Evolutionary conservation across 2,329 filamentous ascomycete species (phyloP).

Genomic region (Fusarium sp.): DNA sequence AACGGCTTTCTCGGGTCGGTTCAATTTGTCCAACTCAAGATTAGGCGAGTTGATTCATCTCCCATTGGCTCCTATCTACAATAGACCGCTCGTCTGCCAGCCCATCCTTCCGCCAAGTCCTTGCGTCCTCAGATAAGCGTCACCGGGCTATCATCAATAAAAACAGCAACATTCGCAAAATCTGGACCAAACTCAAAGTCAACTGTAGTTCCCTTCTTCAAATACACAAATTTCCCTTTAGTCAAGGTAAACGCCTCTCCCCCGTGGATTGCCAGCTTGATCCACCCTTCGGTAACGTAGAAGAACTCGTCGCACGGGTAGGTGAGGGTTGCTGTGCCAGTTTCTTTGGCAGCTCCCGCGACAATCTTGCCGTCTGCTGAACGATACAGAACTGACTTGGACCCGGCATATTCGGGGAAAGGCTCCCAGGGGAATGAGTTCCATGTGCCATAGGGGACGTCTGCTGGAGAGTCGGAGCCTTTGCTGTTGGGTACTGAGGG

Average conservation of each 20-base stretch:
- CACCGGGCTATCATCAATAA: background rate
- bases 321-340: conserved; percentile 3
- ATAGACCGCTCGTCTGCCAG: background rate
- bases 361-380: conserved; percentile 5
- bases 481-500: background rate
- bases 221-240: background rate
- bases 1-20: background rate
- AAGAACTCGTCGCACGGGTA: conserved; percentile 26
- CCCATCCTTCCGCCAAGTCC: background rate
- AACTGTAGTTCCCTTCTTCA: conserved; percentile 7
- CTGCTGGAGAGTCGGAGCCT: background rate
- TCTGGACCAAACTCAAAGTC: conserved; percentile 12
- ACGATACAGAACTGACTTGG: conserved; percentile 9
- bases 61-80: background rate
- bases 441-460: conserved; percentile 8
- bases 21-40: background rate
- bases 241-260: background rate
- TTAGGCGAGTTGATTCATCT: background rate
- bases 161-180: conserved; percentile 4
- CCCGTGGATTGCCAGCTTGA: conserved; percentile 5
- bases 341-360: conserved; percentile 1
- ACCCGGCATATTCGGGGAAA: conserved; percentile 13
- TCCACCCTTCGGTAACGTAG: conserved; percentile 14
- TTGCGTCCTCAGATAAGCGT: conserved; percentile 1
- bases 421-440: conserved; percentile 13